Evolutionary conservation across 2,329 filamentous ascomycete genomes (phyloP), one percentile per base, ranked within the genome.

Genomic region (Capronia epimyces): DNA sequence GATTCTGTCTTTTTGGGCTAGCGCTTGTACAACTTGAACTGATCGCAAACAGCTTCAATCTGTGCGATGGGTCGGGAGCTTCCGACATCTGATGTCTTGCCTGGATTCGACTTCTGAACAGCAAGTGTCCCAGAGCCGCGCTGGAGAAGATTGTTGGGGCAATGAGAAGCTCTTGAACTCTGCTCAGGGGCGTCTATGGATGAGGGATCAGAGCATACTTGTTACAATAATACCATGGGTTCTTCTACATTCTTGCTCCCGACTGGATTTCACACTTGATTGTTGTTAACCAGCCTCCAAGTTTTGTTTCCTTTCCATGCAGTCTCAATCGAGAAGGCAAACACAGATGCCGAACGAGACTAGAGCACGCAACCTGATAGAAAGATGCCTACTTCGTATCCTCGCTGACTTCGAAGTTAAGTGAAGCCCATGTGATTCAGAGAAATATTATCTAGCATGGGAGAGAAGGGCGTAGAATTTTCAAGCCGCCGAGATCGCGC

Each of bases 211-310:
- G 22, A 40, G 49, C 43, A 49, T 55, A 53, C 49, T 47, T 57
- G 55, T 55, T 55, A 52, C 55, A 57, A 55, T 55, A 57, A 57
- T 57, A 53, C 52, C 50, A 48, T 43, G 46, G 39, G 34, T 24
- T 45, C 16, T 32, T 24, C n/a, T 32, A 39, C 20, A 31, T 36
- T 29, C 22, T 32, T 27, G 29, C 22, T 32, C 42, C 25, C 15
- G 6, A 9, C 10, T 27, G 24, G 5, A 5, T 27, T 27, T 10
- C 6, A 10, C 10, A 27, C 10, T 10, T 10, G 25, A 27, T 27
- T 27, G 25, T 27, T 12, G 29, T 12, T n/a, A n/a, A n/a, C n/a
- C n/a, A n/a, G n/a, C n/a, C n/a, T n/a, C n/a, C n/a, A n/a, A n/a
- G n/a, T n/a, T 13, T 29, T 29, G 8, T 29, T 29, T 29, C 27